Base-by-base conservation (phyloP, 352 stramenopile genomes). In the Pythium brachiatum region DNA sequence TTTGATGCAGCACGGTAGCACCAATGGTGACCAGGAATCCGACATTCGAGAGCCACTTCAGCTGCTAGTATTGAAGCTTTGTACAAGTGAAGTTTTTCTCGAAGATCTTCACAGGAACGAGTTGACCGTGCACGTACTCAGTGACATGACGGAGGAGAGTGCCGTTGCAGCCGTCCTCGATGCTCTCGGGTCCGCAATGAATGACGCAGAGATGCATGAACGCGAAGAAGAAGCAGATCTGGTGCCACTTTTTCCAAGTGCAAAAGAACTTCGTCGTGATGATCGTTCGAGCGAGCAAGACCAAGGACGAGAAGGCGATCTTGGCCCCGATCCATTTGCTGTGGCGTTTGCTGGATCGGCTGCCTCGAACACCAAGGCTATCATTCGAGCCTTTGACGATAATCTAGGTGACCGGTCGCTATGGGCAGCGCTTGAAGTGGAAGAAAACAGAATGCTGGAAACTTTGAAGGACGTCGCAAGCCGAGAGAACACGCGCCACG, bases 401-500 rank as follows among this genome's bases (percentile, higher is more conserved):
- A 74, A 81, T 0, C 67, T 66, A 25, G 41, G 41, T 25, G 80
- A 90, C 43, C 73, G 75, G 1, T 73, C 88, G 3, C 53, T 93
- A 20, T 89, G 78, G 75, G 86, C 86, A 51, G 83, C 81, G 11
- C 71, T 92, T 1, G 82, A 94, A 68, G 86, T 95, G 0, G 86
- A 95, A 66, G 84, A 93, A 39, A 91, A 89, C 39, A 70, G 83
- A 1, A 88, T 92, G 79, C 38, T 86, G 23, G 83, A 88, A 25
- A 77, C 70, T 6, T 53, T 92, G 3, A 76, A 75, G 20, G 75
- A 89, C 18, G 72, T 89, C 1, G 62, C 57, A 0, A 25, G 38
- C 6, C 53, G 63, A 20, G 60, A 74, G 32, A 38, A 44, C 13
- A 68, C 50, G 15, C 39, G 54, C 6, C 51, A 58, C 1, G n/a